phyloP scores from a whole-genome alignment of 2,329 filamentous ascomycete genomes.

The Pochonia chlamydosporia region DNA sequence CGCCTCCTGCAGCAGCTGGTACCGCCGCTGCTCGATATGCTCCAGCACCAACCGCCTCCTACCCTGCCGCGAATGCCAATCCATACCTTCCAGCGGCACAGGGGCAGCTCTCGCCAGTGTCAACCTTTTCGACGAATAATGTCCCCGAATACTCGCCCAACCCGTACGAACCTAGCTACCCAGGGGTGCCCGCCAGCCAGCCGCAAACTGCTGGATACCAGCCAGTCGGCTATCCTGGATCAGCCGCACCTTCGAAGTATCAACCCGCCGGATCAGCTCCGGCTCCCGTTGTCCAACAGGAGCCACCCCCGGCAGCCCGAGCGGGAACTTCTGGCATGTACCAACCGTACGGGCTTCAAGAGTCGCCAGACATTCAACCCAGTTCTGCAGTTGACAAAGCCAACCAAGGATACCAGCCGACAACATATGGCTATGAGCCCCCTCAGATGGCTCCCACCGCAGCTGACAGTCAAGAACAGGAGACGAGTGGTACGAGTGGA shows the following conservation, averaged over 20 bases:
- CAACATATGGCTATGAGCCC: conserved; percentile 47
- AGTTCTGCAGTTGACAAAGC: conserved; percentile 12
- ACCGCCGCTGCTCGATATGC: conserved; percentile 34
- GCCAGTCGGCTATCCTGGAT: conserved; percentile 11
- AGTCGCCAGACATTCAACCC: conserved; percentile 16
- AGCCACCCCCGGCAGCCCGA: not conserved
- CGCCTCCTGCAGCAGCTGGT: conserved; percentile 27
- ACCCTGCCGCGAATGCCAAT: conserved; percentile 15
- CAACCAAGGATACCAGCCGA: conserved; percentile 36
- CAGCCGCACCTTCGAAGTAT: conserved; percentile 16
- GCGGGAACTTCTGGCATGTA: conserved; percentile 15
- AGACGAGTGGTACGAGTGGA: conserved; percentile 31
- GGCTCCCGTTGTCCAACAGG: not conserved
- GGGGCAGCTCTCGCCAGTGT: not conserved
- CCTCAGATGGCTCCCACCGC: conserved; percentile 26
- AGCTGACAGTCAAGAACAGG: conserved; percentile 10
- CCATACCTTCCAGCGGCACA: conserved; percentile 35
- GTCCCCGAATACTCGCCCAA: conserved; percentile 13
- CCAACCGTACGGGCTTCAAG: conserved; percentile 23
- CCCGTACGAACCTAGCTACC: conserved; percentile 31
- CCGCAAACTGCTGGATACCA: conserved; percentile 14
- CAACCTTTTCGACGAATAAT: not conserved
- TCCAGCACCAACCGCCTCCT: conserved; percentile 13
- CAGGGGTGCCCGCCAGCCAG: conserved; percentile 11
- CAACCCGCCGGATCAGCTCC: conserved; percentile 12